phyloP scores from a whole-genome alignment of 768 basidiomycete species.

The Boletus rubescentipes region DNA sequence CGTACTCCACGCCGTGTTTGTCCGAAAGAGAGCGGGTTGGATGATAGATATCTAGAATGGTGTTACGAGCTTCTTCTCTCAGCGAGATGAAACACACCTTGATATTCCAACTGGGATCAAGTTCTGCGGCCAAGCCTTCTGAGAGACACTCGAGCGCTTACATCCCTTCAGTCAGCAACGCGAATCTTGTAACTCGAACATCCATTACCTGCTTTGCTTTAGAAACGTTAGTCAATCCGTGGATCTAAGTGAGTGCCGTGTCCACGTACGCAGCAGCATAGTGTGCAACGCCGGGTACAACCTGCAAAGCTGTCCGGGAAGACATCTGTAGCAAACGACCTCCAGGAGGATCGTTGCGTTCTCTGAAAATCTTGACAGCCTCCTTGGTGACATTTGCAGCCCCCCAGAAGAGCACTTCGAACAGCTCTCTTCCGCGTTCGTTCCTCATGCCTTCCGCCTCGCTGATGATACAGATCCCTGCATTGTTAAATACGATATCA shows the following conservation, averaged over 20 bases:
- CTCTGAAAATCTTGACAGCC: conserved; percentile 37
- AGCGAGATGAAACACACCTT: conserved; percentile 31
- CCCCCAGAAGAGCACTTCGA: conserved; percentile 43
- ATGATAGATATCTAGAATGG: conserved; percentile 22
- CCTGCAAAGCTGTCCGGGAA: conserved; percentile 30
- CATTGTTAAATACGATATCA: conserved; percentile 49
- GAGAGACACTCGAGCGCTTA: conserved; percentile 41
- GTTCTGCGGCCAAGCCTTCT: conserved; percentile 38
- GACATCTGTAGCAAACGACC: conserved; percentile 40
- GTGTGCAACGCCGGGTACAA: conserved; percentile 9
- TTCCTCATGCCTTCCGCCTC: conserved; percentile 41
- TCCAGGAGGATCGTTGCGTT: conserved; percentile 38
- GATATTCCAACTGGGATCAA: conserved; percentile 49
- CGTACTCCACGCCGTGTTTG: conserved; percentile 3
- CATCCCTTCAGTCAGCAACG: conserved; percentile 1
- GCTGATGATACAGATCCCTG: conserved; percentile 29
- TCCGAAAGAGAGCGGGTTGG: conserved; percentile 26
- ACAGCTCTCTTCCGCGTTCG: conserved; percentile 33
- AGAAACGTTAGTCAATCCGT: neutral
- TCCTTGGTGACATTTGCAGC: conserved; percentile 32
- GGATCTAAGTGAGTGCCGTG: neutral
- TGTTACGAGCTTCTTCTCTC: neutral
- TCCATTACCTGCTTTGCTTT: conserved; percentile 28
- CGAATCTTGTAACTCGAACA: neutral
- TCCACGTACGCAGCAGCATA: conserved; percentile 30